These are phyloP conservation scores for Ilyonectria sp. DNA, from an alignment of 2,329 filamentous ascomycete genomes.

Conservation along the genomic window DNA sequence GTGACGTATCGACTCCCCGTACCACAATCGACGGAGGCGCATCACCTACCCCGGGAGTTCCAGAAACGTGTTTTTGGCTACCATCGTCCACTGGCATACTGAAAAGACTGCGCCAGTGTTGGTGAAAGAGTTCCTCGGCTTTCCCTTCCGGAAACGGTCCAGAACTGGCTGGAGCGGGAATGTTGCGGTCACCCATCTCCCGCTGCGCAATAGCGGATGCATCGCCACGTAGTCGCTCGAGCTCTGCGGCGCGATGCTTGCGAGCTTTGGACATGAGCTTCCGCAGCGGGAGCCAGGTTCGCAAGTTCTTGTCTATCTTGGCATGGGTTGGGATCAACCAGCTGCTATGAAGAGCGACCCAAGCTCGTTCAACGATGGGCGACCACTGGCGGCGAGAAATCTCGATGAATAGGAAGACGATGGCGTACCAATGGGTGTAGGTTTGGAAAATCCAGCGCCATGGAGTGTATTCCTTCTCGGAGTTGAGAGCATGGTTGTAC, in stretches of 20 bases:
- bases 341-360: conserved; percentile 62
- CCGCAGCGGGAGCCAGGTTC: conserved; percentile 59
- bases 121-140: conserved; percentile 12
- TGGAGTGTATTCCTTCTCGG: conserved; percentile 62
- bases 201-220: conserved; percentile 43
- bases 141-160: conserved; percentile 39
- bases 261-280: conserved; percentile 57
- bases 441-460: conserved; percentile 74
- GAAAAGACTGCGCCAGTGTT: conserved; percentile 38
- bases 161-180: conserved; percentile 49
- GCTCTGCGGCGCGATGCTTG: conserved; percentile 55
- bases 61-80: neutral
- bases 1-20: neutral
- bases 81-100: neutral
- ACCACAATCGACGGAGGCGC: neutral
- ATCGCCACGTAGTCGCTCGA: conserved; percentile 52
- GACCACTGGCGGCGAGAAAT: conserved; percentile 63
- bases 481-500: conserved; percentile 68
- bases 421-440: conserved; percentile 72
- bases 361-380: conserved; percentile 62
- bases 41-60: rapidly evolving
- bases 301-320: conserved; percentile 48
- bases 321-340: conserved; percentile 54
- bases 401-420: conserved; percentile 70
- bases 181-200: conserved; percentile 48